Percentiles rank a stretch among this genome's conserved stretches.
Evolutionary conservation across 345 rosid species (phyloP).

Genomic region (Litchi chinensis): DNA sequence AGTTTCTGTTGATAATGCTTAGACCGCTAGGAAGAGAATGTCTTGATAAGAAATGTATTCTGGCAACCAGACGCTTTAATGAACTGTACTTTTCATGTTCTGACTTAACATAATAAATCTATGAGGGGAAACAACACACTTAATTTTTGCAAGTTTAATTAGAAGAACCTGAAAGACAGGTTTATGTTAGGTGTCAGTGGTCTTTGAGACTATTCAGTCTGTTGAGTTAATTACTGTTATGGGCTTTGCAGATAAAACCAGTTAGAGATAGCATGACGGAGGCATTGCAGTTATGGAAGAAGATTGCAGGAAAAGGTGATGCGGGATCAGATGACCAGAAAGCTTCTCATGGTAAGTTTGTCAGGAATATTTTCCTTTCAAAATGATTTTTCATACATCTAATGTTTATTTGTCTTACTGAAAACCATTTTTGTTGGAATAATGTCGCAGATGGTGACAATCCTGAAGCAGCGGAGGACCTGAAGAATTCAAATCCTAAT

Average conservation of each 20-base stretch:
- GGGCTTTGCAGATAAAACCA: conserved; percentile 79
- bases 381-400: conserved; percentile 11
- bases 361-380: conserved; percentile 2
- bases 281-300: conserved; percentile 93
- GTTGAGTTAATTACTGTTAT: conserved; percentile 19
- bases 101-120: neutral
- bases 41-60: neutral
- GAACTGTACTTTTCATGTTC: neutral
- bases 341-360: conserved; percentile 55
- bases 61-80: neutral
- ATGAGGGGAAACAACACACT: too few relatives aligned
- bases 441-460: conserved; percentile 38
- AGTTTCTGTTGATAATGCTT: neutral
- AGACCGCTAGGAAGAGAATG: neutral
- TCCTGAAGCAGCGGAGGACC: conserved; percentile 42
- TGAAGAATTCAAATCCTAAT: conserved; percentile 44
- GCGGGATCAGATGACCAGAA: conserved; percentile 65
- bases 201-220: conserved; percentile 11
- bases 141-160: neutral
- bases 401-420: conserved; percentile 1
- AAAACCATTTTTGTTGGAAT: conserved; percentile 10
- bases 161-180: conserved; percentile 13
- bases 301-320: conserved; percentile 77
- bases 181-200: conserved; percentile 19
- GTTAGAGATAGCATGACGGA: conserved; percentile 94